Conservation (phyloP, 352 stramenopile genomes). For the Globisporangium cederbergense region DNA sequence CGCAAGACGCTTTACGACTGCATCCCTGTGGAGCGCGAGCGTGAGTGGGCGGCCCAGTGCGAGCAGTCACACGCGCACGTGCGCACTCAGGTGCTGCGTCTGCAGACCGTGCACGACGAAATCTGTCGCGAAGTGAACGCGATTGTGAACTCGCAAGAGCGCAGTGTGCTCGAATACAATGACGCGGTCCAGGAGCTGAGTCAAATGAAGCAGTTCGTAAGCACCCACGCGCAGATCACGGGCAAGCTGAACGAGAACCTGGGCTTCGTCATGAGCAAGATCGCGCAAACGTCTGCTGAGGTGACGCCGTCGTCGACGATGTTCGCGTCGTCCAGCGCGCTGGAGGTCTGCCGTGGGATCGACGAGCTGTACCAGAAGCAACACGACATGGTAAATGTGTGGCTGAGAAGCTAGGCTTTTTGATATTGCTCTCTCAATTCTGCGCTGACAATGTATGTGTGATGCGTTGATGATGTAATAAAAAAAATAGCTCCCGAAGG, state of each 20-base stretch:
- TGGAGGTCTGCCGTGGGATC: constrained; percentile 82
- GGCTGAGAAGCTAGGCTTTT: constrained; percentile 1
- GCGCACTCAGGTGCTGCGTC: constrained; percentile 50
- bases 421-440: not conserved
- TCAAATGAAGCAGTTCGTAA: constrained; percentile 47
- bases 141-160: constrained; percentile 42
- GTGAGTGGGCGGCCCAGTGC: constrained; percentile 74
- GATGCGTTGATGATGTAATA: not conserved
- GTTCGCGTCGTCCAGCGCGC: constrained; percentile 68
- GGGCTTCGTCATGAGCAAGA: constrained; percentile 57
- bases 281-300: constrained; percentile 60
- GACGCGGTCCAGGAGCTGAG: constrained; percentile 43
- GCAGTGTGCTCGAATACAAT: constrained; percentile 38
- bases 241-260: constrained; percentile 63
- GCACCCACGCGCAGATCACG: constrained; percentile 53
- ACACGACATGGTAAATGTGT: constrained; percentile 57
- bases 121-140: constrained; percentile 59
- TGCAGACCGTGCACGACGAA: constrained; percentile 64
- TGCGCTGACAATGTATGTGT: constrained; percentile 5
- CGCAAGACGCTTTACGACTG: constrained; percentile 79
- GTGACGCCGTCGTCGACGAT: constrained; percentile 59
- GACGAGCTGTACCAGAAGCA: constrained; percentile 77
- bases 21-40: constrained; percentile 76
- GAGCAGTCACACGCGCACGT: constrained; percentile 75
- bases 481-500: constrained; percentile 46